phyloP scores from a whole-genome alignment of 164 flowering plant genomes.

The Cinnamomum micranthum region DNA sequence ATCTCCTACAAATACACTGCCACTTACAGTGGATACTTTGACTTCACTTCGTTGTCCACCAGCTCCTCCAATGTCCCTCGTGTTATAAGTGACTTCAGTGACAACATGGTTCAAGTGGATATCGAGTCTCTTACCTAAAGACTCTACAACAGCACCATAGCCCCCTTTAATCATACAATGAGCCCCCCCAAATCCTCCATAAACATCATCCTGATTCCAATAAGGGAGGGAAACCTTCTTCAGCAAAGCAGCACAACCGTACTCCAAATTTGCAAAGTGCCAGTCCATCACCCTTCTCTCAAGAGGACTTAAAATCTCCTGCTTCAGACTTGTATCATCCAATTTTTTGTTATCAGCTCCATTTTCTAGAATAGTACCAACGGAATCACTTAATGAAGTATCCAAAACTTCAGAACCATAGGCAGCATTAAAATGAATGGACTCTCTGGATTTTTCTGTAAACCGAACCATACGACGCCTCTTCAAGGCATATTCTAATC shows the following conservation, averaged over 20 bases:
- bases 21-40: conserved; percentile 69
- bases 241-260: conserved; percentile 98
- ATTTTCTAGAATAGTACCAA: conserved; percentile 19
- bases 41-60: conserved; percentile 37
- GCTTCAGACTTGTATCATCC: conserved; percentile 18
- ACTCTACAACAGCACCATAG: conserved; percentile 79
- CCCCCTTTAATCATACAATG: conserved; percentile 99
- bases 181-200: conserved; percentile 99
- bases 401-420: conserved; percentile 9
- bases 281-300: conserved; percentile 99
- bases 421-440: neutral
- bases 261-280: conserved; percentile 96
- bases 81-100: conserved; percentile 51
- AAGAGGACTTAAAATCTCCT: conserved; percentile 68
- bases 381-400: conserved; percentile 18
- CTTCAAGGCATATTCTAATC: conserved; percentile 83
- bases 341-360: conserved; percentile 14
- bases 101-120: conserved; percentile 78
- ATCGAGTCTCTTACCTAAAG: conserved; percentile 66
- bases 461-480: conserved; percentile 41
- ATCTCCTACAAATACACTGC: conserved; percentile 75
- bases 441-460: neutral
- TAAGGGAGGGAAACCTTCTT: conserved; percentile 93
- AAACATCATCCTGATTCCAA: conserved; percentile 98
- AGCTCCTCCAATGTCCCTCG: conserved; percentile 18